Conservation (phyloP, 441 rosid genomes). For the Syzygium malaccense region DNA sequence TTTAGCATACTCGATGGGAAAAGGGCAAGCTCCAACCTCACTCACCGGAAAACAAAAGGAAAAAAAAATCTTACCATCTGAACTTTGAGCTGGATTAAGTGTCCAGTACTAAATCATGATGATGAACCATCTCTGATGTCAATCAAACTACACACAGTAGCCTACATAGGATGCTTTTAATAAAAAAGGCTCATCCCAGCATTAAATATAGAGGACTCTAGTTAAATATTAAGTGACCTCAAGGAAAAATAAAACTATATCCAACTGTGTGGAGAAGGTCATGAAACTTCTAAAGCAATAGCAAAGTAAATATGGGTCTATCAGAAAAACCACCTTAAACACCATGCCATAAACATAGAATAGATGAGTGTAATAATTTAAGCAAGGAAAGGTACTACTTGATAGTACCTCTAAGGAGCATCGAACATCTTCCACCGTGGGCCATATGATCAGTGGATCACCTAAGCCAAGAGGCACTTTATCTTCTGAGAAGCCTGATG, state of each 20-base stretch:
- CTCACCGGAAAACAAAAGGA: not conserved
- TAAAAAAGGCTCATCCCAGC: not conserved
- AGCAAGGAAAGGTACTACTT: not conserved
- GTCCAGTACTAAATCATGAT: not conserved
- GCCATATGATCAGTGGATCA: constrained; percentile 82
- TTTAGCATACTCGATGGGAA: not conserved
- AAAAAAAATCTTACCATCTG: not conserved
- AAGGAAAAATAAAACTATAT: not conserved
- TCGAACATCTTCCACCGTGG: constrained; percentile 85
- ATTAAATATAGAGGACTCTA: not conserved
- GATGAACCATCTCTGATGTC: not conserved
- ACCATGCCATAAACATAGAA: not conserved
- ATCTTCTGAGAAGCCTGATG: constrained; percentile 74
- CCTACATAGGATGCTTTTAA: not conserved
- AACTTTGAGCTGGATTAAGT: not conserved
- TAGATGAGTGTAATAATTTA: not conserved
- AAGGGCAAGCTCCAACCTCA: not conserved
- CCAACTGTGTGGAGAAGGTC: not conserved
- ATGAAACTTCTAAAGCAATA: not conserved
- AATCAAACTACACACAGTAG: not conserved
- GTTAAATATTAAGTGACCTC: not conserved
- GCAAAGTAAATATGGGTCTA: not conserved
- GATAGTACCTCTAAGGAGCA: constrained; percentile 82
- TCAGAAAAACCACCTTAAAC: too few species aligned
- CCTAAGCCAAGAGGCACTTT: constrained; percentile 73